phyloP scores from a whole-genome alignment of 2,329 filamentous ascomycete species.

The Basipetospora sp. region DNA sequence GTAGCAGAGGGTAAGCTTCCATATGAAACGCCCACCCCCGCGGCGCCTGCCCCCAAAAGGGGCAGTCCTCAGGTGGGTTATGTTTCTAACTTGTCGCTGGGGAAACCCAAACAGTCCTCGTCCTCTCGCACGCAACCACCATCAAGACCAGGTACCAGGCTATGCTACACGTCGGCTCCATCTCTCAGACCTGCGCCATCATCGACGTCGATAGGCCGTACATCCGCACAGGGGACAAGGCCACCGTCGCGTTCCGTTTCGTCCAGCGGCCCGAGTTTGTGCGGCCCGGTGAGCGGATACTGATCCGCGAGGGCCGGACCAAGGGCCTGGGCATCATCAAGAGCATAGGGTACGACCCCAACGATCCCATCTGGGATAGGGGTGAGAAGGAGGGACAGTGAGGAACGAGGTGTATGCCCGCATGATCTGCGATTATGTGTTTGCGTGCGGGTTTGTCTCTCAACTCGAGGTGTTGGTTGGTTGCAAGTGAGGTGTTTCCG shows the following conservation, averaged over 20 bases:
- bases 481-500: too few species aligned
- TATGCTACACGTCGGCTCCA: conserved; percentile 90
- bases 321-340: conserved; percentile 95
- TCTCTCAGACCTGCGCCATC: conserved; percentile 90
- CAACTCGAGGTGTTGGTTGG: too few species aligned
- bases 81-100: too few species aligned
- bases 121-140: conserved; percentile 87
- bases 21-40: too few species aligned
- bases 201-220: conserved; percentile 95
- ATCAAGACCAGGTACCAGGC: conserved; percentile 96
- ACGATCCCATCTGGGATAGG: conserved; percentile 2
- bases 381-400: conserved; percentile 1
- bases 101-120: conserved; percentile 58
- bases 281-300: conserved; percentile 68
- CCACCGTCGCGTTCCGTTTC: conserved; percentile 85
- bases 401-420: too few species aligned
- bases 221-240: conserved; percentile 88
- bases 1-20: conserved; percentile 51
- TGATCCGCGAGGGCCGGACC: conserved; percentile 88
- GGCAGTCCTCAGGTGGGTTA: too few species aligned
- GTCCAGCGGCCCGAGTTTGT: conserved; percentile 89
- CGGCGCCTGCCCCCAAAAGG: too few species aligned
- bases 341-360: conserved; percentile 68
- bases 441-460: too few species aligned
- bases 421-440: too few species aligned